These are phyloP conservation scores for Pythium volutum DNA, from an alignment of 352 stramenopile species.

Conservation along the genomic window DNA sequence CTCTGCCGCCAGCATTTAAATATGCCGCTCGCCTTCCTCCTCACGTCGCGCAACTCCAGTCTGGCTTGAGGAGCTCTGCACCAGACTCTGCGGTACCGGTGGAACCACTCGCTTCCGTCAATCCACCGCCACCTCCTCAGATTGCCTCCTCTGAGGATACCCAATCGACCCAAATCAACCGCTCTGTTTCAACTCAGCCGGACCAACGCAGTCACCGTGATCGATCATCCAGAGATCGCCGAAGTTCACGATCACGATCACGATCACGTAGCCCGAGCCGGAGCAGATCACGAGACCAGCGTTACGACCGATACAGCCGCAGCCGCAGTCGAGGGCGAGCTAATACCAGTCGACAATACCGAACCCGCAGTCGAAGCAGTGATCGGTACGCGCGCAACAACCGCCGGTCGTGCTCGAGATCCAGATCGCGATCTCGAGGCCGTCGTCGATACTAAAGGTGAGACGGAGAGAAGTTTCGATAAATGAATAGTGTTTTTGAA, in stretches of 20 bases:
- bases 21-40: neutral
- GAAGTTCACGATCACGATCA: too few relatives aligned
- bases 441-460: conserved; percentile 6
- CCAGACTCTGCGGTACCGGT: neutral
- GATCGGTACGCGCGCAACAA: conserved; percentile 5
- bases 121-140: neutral
- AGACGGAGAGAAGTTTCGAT: conserved; percentile 1
- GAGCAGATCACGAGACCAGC: conserved; percentile 3
- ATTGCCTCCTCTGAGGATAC: neutral
- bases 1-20: conserved; percentile 3
- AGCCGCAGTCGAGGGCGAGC: conserved; percentile 25
- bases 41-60: neutral
- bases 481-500: conserved; percentile 13
- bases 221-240: neutral
- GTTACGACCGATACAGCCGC: conserved; percentile 2
- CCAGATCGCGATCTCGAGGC: conserved; percentile 28
- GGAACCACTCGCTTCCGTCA: neutral
- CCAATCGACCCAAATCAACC: neutral
- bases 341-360: too few relatives aligned
- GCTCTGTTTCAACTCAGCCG: neutral
- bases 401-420: conserved; percentile 21
- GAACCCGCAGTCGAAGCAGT: conserved; percentile 5
- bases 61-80: neutral
- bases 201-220: neutral
- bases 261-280: conserved; percentile 21